A percentile compares a stretch with the other conserved stretches of the same genome.
These are phyloP conservation scores for Heterobasidion parviporum DNA, from an alignment of 1,284 basidiomycete genomes.

Conservation along the genomic window DNA sequence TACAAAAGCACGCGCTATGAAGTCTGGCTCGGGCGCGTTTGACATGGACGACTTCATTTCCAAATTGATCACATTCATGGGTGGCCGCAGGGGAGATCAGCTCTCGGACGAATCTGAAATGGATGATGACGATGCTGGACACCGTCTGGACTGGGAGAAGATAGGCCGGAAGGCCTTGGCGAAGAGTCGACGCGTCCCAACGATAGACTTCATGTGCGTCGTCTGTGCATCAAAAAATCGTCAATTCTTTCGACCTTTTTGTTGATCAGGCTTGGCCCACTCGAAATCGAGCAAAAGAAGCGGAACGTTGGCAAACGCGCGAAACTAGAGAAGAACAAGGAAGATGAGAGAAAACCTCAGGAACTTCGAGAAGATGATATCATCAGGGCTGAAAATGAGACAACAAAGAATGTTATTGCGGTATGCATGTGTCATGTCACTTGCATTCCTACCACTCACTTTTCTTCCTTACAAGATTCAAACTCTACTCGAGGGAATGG, in stretches of 20 bases:
- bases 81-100: constrained; percentile 45
- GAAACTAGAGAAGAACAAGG: constrained; percentile 67
- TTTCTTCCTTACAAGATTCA: constrained; percentile 35
- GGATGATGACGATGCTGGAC: constrained; percentile 27
- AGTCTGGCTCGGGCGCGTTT: constrained; percentile 73
- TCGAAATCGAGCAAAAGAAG: constrained; percentile 72
- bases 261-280: constrained; percentile 59
- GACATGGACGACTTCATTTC: constrained; percentile 79
- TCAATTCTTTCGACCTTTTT: neutral
- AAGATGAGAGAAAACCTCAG: constrained; percentile 59
- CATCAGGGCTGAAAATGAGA: constrained; percentile 70
- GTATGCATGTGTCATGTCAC: constrained; percentile 27
- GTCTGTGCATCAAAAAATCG: neutral
- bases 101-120: constrained; percentile 39
- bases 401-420: constrained; percentile 66
- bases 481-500: constrained; percentile 38
- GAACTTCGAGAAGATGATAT: constrained; percentile 74
- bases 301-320: constrained; percentile 50
- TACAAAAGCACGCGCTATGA: constrained; percentile 79
- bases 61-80: constrained; percentile 66
- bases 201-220: constrained; percentile 73
- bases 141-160: constrained; percentile 59
- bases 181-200: constrained; percentile 66
- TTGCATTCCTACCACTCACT: neutral
- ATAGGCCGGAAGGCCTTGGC: constrained; percentile 68